These are phyloP conservation scores for Potentilla sterilis DNA, from an alignment of 306 rosid species.

Conservation along the genomic window DNA sequence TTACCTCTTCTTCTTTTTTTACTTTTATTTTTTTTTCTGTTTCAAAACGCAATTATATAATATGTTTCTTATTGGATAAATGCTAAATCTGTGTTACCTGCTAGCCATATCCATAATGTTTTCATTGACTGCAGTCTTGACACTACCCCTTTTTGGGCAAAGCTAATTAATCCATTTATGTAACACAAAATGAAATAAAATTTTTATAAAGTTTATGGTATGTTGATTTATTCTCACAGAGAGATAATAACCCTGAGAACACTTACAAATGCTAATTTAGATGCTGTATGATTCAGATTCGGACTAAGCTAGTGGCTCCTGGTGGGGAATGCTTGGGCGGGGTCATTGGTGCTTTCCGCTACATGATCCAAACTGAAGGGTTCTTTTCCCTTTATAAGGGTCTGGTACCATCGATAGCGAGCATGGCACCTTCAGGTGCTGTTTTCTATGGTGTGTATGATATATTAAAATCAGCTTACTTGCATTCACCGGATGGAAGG, in stretches of 20 bases:
- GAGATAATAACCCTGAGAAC: not conserved
- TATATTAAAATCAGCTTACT: constrained; percentile 73
- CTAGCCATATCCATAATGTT: not conserved
- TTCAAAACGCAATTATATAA: too few species aligned
- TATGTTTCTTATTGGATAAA: not conserved
- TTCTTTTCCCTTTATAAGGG: constrained; percentile 94
- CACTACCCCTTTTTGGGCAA: constrained; percentile 2
- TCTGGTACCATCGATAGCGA: constrained; percentile 78
- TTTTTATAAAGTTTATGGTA: not conserved
- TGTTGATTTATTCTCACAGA: not conserved
- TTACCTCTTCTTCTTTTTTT: too few species aligned
- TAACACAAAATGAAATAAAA: not conserved
- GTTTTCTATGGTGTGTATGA: constrained; percentile 94
- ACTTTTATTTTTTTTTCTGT: too few species aligned
- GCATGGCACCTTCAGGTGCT: constrained; percentile 98
- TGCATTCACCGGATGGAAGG: constrained; percentile 87
- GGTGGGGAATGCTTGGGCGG: constrained; percentile 97
- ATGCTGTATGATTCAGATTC: constrained; percentile 53
- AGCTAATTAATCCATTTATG: not conserved
- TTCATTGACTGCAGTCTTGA: not conserved
- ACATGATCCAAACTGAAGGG: constrained; percentile 92
- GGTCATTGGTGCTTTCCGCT: constrained; percentile 76
- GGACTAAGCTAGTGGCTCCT: constrained; percentile 91
- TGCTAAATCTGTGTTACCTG: not conserved
- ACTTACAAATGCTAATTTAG: constrained; percentile 18